Conservation (phyloP, 192 early-diverging fungal genomes). For the Funneliformis geosporum region DNA sequence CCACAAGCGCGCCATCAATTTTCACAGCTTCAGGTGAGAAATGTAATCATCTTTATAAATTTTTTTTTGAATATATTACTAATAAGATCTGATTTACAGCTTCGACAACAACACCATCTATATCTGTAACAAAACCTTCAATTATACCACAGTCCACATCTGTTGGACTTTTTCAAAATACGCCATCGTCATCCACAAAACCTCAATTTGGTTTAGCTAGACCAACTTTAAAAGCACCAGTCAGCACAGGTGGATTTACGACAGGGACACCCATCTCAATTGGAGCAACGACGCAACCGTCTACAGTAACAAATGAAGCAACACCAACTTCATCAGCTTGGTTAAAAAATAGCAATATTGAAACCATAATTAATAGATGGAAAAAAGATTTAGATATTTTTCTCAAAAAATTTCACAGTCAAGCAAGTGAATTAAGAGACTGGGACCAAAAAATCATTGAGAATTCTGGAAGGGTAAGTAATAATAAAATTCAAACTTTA, state of each 20-base stretch:
- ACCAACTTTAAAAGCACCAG: background rate
- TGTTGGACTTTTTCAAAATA: background rate
- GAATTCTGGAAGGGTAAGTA: slow-evolving; percentile 72
- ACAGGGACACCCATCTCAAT: slow-evolving; percentile 37
- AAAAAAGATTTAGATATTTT: slow-evolving; percentile 76
- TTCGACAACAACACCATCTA: background rate
- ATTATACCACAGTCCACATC: background rate
- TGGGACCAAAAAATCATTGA: slow-evolving; percentile 88
- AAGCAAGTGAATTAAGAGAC: slow-evolving; percentile 78
- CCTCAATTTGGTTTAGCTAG: background rate
- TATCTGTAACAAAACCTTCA: background rate
- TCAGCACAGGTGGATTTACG: background rate
- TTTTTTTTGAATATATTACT: background rate
- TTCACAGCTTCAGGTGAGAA: background rate
- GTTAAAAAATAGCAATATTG: slow-evolving; percentile 84
- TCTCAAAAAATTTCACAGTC: slow-evolving; percentile 81
- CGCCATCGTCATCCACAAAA: background rate
- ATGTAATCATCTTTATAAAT: background rate
- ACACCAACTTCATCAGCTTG: slow-evolving; percentile 53
- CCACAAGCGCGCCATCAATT: background rate
- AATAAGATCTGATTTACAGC: background rate
- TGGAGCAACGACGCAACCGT: slow-evolving; percentile 37
- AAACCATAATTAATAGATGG: slow-evolving; percentile 92
- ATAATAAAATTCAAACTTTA: background rate
- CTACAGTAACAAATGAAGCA: slow-evolving; percentile 26